Percentiles rank a stretch among this genome's conserved stretches.
Conservation (phyloP, 441 rosid species). For the Macaranga tanarius region DNA sequence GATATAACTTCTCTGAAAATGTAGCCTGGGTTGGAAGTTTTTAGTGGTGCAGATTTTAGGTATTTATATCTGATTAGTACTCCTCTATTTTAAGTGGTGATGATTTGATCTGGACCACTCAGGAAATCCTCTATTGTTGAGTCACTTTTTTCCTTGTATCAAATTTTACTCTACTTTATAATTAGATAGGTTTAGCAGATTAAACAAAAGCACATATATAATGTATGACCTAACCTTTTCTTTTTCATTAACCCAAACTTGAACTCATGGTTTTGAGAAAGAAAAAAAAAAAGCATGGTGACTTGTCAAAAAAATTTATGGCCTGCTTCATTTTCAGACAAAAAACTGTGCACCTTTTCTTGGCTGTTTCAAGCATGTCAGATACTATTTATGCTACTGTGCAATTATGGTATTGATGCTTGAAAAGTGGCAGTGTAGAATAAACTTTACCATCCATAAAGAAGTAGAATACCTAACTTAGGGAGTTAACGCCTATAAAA, state of each 20-base stretch:
- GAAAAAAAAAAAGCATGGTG: not conserved
- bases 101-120: constrained; percentile 40
- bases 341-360: too few relatives aligned
- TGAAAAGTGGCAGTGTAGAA: not conserved
- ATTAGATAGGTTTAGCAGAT: constrained; percentile 6
- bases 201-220: not conserved
- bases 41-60: constrained; percentile 29
- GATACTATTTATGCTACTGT: too few relatives aligned
- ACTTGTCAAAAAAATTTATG: too few relatives aligned
- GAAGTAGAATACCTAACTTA: not conserved
- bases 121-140: constrained; percentile 7
- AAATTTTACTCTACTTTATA: constrained; percentile 7
- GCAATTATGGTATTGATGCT: not conserved
- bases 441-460: not conserved
- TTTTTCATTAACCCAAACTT: not conserved
- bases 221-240: not conserved
- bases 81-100: constrained; percentile 23
- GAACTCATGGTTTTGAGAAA: not conserved
- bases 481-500: not conserved
- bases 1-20: constrained; percentile 14
- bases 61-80: constrained; percentile 14
- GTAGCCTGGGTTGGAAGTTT: constrained; percentile 20
- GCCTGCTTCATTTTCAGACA: not conserved
- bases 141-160: constrained; percentile 3
- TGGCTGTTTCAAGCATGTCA: too few relatives aligned